Evolutionary conservation across 148 eudicot species (phyloP), one percentile per base, ranked within the genome.

Genomic region (Mesembryanthemum crystallinum): DNA sequence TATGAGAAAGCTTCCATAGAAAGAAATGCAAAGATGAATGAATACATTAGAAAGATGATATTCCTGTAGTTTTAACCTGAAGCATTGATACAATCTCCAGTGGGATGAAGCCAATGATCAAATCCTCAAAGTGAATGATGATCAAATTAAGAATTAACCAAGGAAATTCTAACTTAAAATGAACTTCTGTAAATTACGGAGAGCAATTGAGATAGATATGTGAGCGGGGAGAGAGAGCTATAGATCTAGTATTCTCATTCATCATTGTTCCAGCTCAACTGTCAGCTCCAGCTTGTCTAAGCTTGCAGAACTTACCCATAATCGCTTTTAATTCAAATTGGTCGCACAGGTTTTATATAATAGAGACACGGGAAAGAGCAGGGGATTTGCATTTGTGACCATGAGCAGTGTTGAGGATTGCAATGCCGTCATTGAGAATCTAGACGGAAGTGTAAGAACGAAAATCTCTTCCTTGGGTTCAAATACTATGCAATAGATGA

Each of bases 351-450:
- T 94, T 75, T 90, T 94, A 3, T 92, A 94, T 54, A 71, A 94
- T 60, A 81, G 90, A 76, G 79, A 83, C 10, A 92, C 91, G 0
- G 98, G 98, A 64, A 94, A 61, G 69, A 92, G 97, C 85, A 88
- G 98, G 86, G 98, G 98, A 79, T 94, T 89, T 82, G 98, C 96
- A n/a, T 94, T 92, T 83, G 98, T 94, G 67, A 94, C 98, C 13
- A 94, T 94, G 98, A 92, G 96, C 83, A 90, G 83, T 71, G 24
- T 92, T 59, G 94, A 92, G 66, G 98, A 94, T 75, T 89, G 93
- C 84, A 78, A 87, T 49, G 59, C 77, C 23, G 92, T 94, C 42
- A 85, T 92, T 37, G 73, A 88, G 71, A 92, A 92, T 76, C 94
- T 94, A 14, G 97, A 94, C 57, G 96, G 92, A 87, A 89, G 86